Evolutionary conservation across 2,329 filamentous ascomycete genomes (phyloP), one percentile per base, ranked within the genome.

Genomic region (Hymenoscyphus salicellus): DNA sequence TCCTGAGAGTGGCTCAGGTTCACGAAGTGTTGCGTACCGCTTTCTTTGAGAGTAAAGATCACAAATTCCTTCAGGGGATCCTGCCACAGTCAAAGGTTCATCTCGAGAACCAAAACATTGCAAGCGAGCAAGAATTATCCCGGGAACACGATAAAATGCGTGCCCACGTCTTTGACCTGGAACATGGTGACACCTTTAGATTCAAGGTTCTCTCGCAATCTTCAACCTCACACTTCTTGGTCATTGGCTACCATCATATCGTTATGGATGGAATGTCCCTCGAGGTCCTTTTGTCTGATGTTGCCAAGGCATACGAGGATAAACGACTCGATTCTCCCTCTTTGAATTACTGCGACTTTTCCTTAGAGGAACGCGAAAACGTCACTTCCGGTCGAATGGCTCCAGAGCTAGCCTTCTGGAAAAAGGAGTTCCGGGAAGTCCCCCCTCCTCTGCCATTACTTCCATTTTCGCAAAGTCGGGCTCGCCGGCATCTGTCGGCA

Each of bases 221-320:
- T 28, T 8, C 46, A 11, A 32, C 5, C 8, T 28, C 11, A 4
- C 62, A 64, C 33, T 61, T 43, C 26, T 20, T 64, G 3, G 46
- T 86, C 0, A 57, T 85, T 5, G 73, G 73, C 0, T 77, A 75
- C 56, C 82, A 84, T 64, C 82, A 84, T 67, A 83, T 85, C 43
- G 72, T 76, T 38, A 78, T 85, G 75, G 83, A 86, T 66, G 81
- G 79, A 0, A 65, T 78, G 43, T 81, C 80, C 55, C 77, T 77
- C 3, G 67, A 79, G 10, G 67, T 83, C 2, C 73, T 85, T 20
- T 63, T 82, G 14, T 32, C 65, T 0, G 81, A 85, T 43, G 63
- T 84, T 2, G 74, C 80, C n/a, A 77, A 74, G 32, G 76, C 72
- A 0, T 84, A 84, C 70, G 72, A 72, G 1, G 73, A 75, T 10